Conservation (phyloP, 371 early-diverging fungal genomes). For the Apophysomyces sp. region DNA sequence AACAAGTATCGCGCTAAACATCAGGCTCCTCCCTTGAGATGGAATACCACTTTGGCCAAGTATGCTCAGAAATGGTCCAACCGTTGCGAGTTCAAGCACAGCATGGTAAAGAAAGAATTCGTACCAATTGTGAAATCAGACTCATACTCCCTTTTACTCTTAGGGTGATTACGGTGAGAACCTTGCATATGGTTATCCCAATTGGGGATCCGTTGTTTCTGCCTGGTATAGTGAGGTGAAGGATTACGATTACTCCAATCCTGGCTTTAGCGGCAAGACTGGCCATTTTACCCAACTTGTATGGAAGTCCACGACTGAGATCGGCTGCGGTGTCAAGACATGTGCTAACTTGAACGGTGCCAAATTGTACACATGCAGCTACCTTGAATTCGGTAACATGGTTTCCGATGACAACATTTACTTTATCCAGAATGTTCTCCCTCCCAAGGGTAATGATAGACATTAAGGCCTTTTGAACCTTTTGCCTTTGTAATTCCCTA, state of each 20-base stretch:
- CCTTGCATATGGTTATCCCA: slow-evolving; percentile 39
- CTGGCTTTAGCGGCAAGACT: slow-evolving; percentile 31
- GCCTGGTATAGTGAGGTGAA: slow-evolving; percentile 51
- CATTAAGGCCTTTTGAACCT: not conserved
- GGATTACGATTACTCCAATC: slow-evolving; percentile 37
- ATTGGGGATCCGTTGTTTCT: slow-evolving; percentile 23
- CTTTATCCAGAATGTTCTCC: slow-evolving; percentile 45
- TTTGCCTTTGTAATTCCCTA: not conserved
- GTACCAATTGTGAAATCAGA: not conserved
- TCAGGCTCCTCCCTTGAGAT: slow-evolving; percentile 41
- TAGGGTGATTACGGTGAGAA: slow-evolving; percentile 43
- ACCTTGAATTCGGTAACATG: slow-evolving; percentile 46
- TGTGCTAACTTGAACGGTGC: slow-evolving; percentile 31
- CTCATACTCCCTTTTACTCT: not conserved
- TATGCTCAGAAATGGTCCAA: slow-evolving; percentile 53
- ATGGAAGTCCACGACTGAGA: slow-evolving; percentile 47
- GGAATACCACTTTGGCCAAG: slow-evolving; percentile 37
- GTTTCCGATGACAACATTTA: slow-evolving; percentile 18
- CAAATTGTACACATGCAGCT: slow-evolving; percentile 49
- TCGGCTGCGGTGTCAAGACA: slow-evolving; percentile 52
- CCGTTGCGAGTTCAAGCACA: slow-evolving; percentile 42
- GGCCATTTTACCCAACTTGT: slow-evolving; percentile 59
- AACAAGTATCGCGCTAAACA: slow-evolving; percentile 49
- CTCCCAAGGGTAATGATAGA: slow-evolving; percentile 10
- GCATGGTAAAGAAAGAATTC: slow-evolving; percentile 9